Percentiles rank a stretch among this genome's conserved stretches.
These are phyloP conservation scores for Trametes cingulata DNA, from an alignment of 768 basidiomycete species.

Conservation along the genomic window DNA sequence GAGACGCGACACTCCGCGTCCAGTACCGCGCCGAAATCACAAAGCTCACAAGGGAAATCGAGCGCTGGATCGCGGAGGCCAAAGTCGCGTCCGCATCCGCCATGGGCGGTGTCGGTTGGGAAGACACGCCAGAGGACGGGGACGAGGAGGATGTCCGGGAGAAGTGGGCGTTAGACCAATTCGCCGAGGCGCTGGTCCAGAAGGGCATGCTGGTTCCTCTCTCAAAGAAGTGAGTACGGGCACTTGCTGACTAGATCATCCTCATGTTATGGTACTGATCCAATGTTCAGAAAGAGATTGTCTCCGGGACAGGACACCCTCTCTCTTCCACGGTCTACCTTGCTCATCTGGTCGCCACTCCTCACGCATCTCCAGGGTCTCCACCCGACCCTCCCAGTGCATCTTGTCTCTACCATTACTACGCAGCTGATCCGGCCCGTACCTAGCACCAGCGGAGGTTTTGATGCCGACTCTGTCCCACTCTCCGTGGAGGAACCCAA, in stretches of 20 bases:
- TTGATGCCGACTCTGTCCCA: constrained; percentile 13
- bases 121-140: constrained; percentile 30
- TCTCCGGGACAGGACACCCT: constrained; percentile 36
- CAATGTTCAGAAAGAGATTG: constrained; percentile 6
- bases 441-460: background rate
- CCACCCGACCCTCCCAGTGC: constrained; percentile 55
- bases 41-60: constrained; percentile 57
- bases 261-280: background rate
- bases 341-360: constrained; percentile 69
- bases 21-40: constrained; percentile 53
- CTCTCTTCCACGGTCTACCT: constrained; percentile 48
- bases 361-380: constrained; percentile 54
- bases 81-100: constrained; percentile 58
- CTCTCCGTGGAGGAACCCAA: constrained; percentile 25
- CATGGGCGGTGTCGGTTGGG: constrained; percentile 52
- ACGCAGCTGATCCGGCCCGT: constrained; percentile 31
- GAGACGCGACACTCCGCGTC: constrained; percentile 62
- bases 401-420: constrained; percentile 51
- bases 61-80: constrained; percentile 79
- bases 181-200: constrained; percentile 68
- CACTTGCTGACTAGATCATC: background rate
- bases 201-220: constrained; percentile 79
- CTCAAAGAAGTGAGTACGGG: constrained; percentile 69
- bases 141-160: constrained; percentile 56
- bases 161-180: constrained; percentile 62